Evolutionary conservation across 345 rosid species (phyloP).

Genomic region (Arabis alpina): DNA sequence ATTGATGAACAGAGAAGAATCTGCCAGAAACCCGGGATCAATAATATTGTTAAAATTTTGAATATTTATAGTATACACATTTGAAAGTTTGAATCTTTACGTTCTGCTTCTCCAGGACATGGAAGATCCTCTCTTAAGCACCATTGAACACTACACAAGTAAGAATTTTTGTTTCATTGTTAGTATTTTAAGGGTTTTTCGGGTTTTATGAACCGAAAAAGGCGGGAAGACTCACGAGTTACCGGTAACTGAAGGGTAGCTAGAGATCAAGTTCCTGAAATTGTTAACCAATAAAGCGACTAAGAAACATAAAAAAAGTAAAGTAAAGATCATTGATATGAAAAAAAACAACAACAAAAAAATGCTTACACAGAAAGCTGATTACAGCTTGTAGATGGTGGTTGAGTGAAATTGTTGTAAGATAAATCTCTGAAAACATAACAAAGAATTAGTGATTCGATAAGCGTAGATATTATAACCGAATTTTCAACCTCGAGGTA

Average conservation of each 20-base stretch:
- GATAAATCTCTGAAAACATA: slow-evolving; percentile 73
- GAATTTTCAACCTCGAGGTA: neutral
- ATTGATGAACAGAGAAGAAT: slow-evolving; percentile 71
- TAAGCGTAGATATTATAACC: neutral
- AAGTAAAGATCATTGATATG: neutral
- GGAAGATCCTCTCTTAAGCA: slow-evolving; percentile 76
- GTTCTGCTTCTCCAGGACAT: slow-evolving; percentile 48
- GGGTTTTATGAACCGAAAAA: neutral
- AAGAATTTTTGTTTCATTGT: slow-evolving; percentile 1
- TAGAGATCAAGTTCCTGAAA: slow-evolving; percentile 74
- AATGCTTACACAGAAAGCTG: slow-evolving; percentile 54
- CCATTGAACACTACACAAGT: slow-evolving; percentile 54
- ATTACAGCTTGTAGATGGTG: slow-evolving; percentile 50
- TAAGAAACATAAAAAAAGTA: neutral
- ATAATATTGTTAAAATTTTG: neutral
- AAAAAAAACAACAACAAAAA: neutral
- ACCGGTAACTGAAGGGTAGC: slow-evolving; percentile 47
- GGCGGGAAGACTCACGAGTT: slow-evolving; percentile 57
- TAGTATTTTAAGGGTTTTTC: neutral
- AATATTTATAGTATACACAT: slow-evolving; percentile 13
- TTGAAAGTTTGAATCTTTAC: slow-evolving; percentile 40
- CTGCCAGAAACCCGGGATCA: slow-evolving; percentile 44
- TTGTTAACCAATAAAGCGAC: slow-evolving; percentile 5
- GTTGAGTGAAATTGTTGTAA: slow-evolving; percentile 74
- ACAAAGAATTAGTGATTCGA: neutral